Evolutionary conservation across 2,329 filamentous ascomycete genomes (phyloP).

Genomic region (Anthostomella pinea): DNA sequence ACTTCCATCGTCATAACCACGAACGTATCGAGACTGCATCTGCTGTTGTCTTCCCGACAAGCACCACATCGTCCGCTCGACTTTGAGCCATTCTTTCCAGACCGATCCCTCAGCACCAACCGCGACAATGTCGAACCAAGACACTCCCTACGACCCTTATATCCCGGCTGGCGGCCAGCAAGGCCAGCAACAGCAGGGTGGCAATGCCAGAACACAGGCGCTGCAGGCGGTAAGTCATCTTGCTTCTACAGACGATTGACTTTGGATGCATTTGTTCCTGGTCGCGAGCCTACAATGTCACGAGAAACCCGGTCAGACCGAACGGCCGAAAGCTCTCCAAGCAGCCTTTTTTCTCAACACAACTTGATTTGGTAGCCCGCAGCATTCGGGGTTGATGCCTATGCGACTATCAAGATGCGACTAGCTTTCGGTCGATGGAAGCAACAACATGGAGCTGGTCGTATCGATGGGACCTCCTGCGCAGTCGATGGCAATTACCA

Average conservation of each 20-base stretch:
- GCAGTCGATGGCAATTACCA: too few relatives aligned
- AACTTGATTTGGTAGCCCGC: too few relatives aligned
- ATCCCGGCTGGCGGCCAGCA: constrained; percentile 71
- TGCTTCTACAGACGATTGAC: constrained; percentile 12
- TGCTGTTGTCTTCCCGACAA: not conserved
- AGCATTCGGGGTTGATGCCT: too few relatives aligned
- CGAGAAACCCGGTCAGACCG: constrained; percentile 6
- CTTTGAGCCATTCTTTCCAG: not conserved
- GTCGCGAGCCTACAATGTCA: constrained; percentile 16
- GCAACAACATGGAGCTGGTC: too few relatives aligned
- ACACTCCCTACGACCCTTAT: constrained; percentile 81
- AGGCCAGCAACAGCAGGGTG: constrained; percentile 43
- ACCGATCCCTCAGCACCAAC: constrained; percentile 10
- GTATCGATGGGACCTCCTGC: too few relatives aligned
- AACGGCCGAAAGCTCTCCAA: constrained; percentile 1
- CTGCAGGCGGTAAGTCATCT: constrained; percentile 76
- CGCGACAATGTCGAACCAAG: constrained; percentile 50
- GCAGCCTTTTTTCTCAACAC: not conserved
- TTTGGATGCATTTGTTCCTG: constrained; percentile 18
- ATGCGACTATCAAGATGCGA: too few relatives aligned
- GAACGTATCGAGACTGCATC: constrained; percentile 5
- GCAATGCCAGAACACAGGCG: constrained; percentile 56
- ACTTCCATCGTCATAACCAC: constrained; percentile 6
- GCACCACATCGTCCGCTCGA: not conserved
- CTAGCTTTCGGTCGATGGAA: too few relatives aligned